These are phyloP conservation scores for Nakazawaea peltata DNA, from an alignment of 805 yeast genomes.

Conservation along the genomic window DNA sequence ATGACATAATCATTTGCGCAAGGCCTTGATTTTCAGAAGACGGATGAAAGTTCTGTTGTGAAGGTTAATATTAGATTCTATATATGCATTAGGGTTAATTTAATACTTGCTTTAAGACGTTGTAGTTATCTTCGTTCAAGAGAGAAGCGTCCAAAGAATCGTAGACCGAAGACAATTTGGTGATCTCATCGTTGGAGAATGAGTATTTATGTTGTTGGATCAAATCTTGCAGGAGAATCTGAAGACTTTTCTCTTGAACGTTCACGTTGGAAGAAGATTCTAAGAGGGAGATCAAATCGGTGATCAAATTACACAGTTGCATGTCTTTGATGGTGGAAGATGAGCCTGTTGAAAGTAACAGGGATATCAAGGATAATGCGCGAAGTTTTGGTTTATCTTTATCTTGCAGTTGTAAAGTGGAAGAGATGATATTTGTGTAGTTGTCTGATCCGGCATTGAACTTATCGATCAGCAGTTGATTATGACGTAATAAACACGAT, in stretches of 20 bases:
- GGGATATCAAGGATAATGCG: conserved; percentile 47
- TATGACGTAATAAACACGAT: conserved; percentile 67
- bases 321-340: neutral
- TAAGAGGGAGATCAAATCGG: conserved; percentile 25
- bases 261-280: conserved; percentile 30
- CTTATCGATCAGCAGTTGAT: conserved; percentile 39
- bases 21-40: no score
- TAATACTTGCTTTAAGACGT: conserved; percentile 37
- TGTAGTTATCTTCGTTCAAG: conserved; percentile 47
- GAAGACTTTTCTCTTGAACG: conserved; percentile 49
- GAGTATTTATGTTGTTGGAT: conserved; percentile 32
- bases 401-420: conserved; percentile 12
- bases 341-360: conserved; percentile 43
- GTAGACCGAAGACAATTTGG: conserved; percentile 27
- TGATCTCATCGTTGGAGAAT: conserved; percentile 36
- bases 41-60: conserved; percentile 21
- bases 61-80: neutral
- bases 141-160: conserved; percentile 35
- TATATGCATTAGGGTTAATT: neutral
- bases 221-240: conserved; percentile 36
- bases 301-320: conserved; percentile 11
- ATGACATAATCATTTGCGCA: no score
- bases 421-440: conserved; percentile 4
- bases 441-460: conserved; percentile 44
- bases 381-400: conserved; percentile 41